These are phyloP conservation scores for Alternaria sp. DNA, from an alignment of 2,329 filamentous ascomycete species.

Conservation along the genomic window DNA sequence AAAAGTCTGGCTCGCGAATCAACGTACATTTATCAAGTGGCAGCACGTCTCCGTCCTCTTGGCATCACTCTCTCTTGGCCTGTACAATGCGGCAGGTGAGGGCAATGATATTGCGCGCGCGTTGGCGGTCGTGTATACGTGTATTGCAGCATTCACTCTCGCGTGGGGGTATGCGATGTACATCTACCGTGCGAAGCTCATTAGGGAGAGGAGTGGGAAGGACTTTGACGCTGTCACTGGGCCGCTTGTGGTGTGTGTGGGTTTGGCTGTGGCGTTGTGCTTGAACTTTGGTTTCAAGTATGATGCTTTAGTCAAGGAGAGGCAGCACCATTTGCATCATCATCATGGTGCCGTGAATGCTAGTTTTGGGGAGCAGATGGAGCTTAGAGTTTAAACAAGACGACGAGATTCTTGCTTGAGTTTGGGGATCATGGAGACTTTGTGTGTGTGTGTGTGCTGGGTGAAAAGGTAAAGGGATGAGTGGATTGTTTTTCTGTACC, in stretches of 20 bases:
- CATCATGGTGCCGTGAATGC: constrained; percentile 12
- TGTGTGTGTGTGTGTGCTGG: no score
- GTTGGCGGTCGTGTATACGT: constrained; percentile 84
- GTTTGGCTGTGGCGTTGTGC: constrained; percentile 79
- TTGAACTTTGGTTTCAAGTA: constrained; percentile 87
- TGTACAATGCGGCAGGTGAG: constrained; percentile 87
- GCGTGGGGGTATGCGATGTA: constrained; percentile 90
- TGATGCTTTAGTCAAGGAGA: constrained; percentile 25
- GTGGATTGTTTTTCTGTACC: neutral
- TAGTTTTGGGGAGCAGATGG: constrained; percentile 24
- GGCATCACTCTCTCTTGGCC: constrained; percentile 79
- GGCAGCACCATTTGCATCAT: constrained; percentile 13
- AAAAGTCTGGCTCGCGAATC: constrained; percentile 98
- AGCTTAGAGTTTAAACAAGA: constrained; percentile 25
- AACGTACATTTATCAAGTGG: constrained; percentile 98
- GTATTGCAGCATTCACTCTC: constrained; percentile 83
- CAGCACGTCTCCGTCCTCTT: constrained; percentile 93
- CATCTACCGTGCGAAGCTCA: constrained; percentile 77
- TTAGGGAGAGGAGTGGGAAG: constrained; percentile 83
- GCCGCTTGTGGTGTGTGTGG: constrained; percentile 82
- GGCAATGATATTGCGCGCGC: constrained; percentile 76
- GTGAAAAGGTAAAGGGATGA: no score
- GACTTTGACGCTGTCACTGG: constrained; percentile 93
- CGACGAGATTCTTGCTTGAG: no score
- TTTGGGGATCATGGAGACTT: no score